phyloP scores from a whole-genome alignment of 2,329 filamentous ascomycete genomes.

The Aspergillus aculeatus region DNA sequence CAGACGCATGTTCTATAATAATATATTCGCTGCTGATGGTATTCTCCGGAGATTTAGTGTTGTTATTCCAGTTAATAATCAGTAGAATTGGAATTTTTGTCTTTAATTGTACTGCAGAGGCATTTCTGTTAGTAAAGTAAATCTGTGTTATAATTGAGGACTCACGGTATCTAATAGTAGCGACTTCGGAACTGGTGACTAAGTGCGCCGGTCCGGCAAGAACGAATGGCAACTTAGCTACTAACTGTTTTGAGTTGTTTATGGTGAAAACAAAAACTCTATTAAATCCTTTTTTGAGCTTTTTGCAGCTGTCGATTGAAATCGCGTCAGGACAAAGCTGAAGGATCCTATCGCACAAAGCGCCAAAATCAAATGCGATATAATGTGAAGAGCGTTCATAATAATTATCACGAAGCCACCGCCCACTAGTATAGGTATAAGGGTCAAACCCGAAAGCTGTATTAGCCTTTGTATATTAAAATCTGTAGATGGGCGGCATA shows the following conservation, averaged over 20 bases:
- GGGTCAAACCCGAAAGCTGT: constrained; percentile 20
- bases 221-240: constrained; percentile 45
- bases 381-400: constrained; percentile 36
- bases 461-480: no score
- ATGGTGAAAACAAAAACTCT: constrained; percentile 45
- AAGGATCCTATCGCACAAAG: constrained; percentile 39
- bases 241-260: constrained; percentile 37
- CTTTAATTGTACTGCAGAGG: constrained; percentile 33
- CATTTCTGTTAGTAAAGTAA: background rate
- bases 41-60: constrained; percentile 27
- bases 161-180: constrained; percentile 46
- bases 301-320: constrained; percentile 37
- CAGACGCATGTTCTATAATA: constrained; percentile 40
- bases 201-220: constrained; percentile 39
- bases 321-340: constrained; percentile 37
- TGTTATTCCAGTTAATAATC: constrained; percentile 45
- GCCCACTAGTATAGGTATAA: constrained; percentile 35
- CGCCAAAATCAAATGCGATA: constrained; percentile 43
- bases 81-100: constrained; percentile 44
- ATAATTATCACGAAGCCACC: constrained; percentile 41
- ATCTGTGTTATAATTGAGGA: background rate
- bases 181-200: constrained; percentile 46
- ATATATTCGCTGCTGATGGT: constrained; percentile 40
- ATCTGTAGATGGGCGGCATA: no score
- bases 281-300: constrained; percentile 48